Evolutionary conservation across 331 rosid genomes (phyloP).

Genomic region (Pyracantha coccinea): DNA sequence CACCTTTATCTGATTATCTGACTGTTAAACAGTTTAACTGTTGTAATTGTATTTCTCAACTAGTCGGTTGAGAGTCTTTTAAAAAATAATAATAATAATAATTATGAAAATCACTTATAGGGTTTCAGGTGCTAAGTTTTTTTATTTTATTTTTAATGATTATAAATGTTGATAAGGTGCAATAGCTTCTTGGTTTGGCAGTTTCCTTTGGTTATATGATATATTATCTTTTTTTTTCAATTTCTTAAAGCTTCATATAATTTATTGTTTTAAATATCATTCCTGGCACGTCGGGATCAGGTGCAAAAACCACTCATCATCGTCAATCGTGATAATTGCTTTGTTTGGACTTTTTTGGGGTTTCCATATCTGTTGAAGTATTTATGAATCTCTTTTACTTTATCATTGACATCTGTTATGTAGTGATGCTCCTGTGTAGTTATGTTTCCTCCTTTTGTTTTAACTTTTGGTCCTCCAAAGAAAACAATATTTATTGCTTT

Average conservation of each 20-base stretch:
- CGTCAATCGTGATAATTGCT: not conserved
- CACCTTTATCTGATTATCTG: not conserved
- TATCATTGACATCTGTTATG: not conserved
- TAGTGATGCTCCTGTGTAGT: not conserved
- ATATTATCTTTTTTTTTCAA: not conserved
- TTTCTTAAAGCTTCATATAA: not conserved
- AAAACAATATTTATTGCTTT: conserved; percentile 7
- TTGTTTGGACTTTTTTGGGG: not conserved
- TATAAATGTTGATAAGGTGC: not conserved
- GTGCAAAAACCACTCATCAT: not conserved
- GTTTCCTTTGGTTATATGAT: not conserved
- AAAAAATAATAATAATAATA: not conserved
- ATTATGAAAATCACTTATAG: not conserved
- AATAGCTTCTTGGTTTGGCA: not conserved
- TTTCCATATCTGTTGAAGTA: not conserved
- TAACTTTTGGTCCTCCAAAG: not conserved
- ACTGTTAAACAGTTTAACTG: not conserved
- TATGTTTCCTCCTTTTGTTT: not conserved
- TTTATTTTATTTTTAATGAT: not conserved
- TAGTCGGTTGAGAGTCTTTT: not conserved
- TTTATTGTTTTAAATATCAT: not conserved
- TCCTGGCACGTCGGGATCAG: not conserved
- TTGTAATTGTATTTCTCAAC: not conserved
- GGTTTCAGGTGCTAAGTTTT: not conserved
- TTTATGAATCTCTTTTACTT: conserved; percentile 1